Conservation (phyloP, 2,329 filamentous ascomycete species). For the Penicillium sp. region DNA sequence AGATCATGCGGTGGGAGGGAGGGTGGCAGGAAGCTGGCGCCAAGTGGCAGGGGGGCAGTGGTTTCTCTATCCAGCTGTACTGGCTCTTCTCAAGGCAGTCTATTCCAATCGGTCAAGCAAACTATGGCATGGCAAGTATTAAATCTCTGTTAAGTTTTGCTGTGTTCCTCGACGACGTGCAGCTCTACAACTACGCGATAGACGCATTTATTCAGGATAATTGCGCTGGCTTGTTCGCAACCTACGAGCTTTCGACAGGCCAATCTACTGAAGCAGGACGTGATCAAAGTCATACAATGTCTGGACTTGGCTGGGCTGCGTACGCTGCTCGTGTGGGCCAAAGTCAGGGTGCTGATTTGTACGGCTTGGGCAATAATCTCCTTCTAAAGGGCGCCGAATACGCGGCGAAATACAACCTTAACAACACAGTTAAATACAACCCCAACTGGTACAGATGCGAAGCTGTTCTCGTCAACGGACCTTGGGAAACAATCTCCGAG, state of each 20-base stretch:
- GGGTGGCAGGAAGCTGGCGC: slow-evolving; percentile 45
- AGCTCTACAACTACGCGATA: slow-evolving; percentile 50
- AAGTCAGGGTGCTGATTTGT: slow-evolving; percentile 45
- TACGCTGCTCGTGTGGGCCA: slow-evolving; percentile 39
- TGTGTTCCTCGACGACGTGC: slow-evolving; percentile 48
- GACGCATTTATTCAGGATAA: too few relatives aligned
- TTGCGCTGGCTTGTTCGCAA: too few relatives aligned
- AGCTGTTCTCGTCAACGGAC: slow-evolving; percentile 46
- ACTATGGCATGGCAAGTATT: slow-evolving; percentile 50
- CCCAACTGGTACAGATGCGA: slow-evolving; percentile 46
- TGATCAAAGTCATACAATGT: slow-evolving; percentile 42
- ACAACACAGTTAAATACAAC: slow-evolving; percentile 41
- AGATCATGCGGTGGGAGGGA: slow-evolving; percentile 53
- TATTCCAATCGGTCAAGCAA: slow-evolving; percentile 47
- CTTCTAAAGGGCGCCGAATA: slow-evolving; percentile 46
- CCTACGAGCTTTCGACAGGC: too few relatives aligned
- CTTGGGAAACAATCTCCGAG: slow-evolving; percentile 40
- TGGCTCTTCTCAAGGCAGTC: slow-evolving; percentile 48
- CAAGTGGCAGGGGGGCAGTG: slow-evolving; percentile 37
- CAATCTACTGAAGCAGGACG: slow-evolving; percentile 42
- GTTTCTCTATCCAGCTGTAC: slow-evolving; percentile 48
- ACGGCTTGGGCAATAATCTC: slow-evolving; percentile 35
- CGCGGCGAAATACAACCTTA: slow-evolving; percentile 45
- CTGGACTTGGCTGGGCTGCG: slow-evolving; percentile 42
- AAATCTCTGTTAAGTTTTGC: slow-evolving; percentile 46